Percentiles rank a stretch among this genome's conserved stretches.
phyloP scores from a whole-genome alignment of 345 rosid genomes.

The Hibiscus syriacus region DNA sequence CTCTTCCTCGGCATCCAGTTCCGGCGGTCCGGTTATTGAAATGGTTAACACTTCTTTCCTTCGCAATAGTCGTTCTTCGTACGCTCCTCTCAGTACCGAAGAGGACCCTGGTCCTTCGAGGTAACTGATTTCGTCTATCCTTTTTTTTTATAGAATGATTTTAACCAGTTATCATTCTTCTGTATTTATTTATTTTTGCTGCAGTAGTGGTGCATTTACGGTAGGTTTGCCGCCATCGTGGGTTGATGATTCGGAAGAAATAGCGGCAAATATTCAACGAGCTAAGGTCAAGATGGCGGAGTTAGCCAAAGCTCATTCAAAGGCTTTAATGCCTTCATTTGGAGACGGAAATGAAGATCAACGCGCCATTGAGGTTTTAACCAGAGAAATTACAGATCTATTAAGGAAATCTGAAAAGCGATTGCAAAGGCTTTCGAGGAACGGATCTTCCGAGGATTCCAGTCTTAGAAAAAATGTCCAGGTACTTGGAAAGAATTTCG shows the following conservation, averaged over 20 bases:
- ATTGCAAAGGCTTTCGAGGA: slow-evolving; percentile 47
- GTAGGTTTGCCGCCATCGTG: slow-evolving; percentile 85
- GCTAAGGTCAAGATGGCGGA: slow-evolving; percentile 63
- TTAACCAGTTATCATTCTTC: no score
- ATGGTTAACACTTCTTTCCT: slow-evolving; percentile 37
- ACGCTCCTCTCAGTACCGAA: slow-evolving; percentile 38
- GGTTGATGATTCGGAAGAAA: slow-evolving; percentile 83
- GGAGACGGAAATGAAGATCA: slow-evolving; percentile 77
- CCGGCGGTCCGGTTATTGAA: slow-evolving; percentile 43
- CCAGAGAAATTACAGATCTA: slow-evolving; percentile 60
- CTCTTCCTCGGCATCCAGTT: slow-evolving; percentile 22
- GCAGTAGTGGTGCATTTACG: slow-evolving; percentile 63
- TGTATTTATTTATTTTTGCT: neutral
- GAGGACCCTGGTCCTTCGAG: slow-evolving; percentile 48
- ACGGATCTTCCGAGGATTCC: slow-evolving; percentile 73
- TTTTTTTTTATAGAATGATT: no score
- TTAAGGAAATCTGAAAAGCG: slow-evolving; percentile 69
- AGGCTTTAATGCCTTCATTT: no score
- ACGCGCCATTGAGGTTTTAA: slow-evolving; percentile 57
- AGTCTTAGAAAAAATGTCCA: slow-evolving; percentile 83
- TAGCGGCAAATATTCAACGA: slow-evolving; percentile 57
- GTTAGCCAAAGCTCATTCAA: slow-evolving; percentile 69
- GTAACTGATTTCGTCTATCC: slow-evolving; percentile 6
- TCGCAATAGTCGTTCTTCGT: slow-evolving; percentile 26
- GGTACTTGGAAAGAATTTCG: slow-evolving; percentile 29